Evolutionary conservation across 2,329 filamentous ascomycete genomes (phyloP).

Genomic region (Exophiala phaeomuriformis): DNA sequence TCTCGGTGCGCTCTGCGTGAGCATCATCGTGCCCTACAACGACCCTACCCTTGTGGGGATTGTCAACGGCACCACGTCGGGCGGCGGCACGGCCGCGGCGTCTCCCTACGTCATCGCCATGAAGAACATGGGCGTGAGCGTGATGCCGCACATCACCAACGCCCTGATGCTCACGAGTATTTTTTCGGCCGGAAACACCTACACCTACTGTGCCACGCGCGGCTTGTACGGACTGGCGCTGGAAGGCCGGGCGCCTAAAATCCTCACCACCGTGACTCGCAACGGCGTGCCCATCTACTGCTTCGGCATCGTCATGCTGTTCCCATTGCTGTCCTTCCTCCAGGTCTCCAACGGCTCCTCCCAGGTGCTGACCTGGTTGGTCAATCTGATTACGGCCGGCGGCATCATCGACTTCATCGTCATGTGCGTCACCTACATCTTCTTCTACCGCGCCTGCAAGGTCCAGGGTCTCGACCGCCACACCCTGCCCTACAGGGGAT

Average conservation of each 20-base stretch:
- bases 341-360: constrained; percentile 45
- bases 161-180: constrained; percentile 61
- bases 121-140: constrained; percentile 52
- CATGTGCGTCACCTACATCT: constrained; percentile 53
- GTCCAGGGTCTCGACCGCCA: constrained; percentile 48
- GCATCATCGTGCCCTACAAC: constrained; percentile 61
- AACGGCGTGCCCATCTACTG: constrained; percentile 64
- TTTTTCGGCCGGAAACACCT: constrained; percentile 57
- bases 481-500: constrained; percentile 51
- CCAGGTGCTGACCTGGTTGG: constrained; percentile 48
- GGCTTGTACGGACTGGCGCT: constrained; percentile 58
- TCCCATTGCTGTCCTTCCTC: constrained; percentile 53
- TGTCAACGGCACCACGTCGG: constrained; percentile 34
- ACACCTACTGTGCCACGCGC: constrained; percentile 56
- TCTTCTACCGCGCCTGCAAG: constrained; percentile 50
- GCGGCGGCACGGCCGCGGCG: constrained; percentile 52
- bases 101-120: constrained; percentile 62
- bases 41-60: constrained; percentile 52
- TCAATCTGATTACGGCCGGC: constrained; percentile 37
- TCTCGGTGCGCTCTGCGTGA: constrained; percentile 60
- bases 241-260: constrained; percentile 52
- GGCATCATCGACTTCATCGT: constrained; percentile 53
- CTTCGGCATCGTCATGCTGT: constrained; percentile 55
- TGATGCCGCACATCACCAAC: constrained; percentile 62
- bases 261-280: constrained; percentile 45